phyloP scores from a whole-genome alignment of 2,329 filamentous ascomycete genomes.

The Acrocalymma vagum region DNA sequence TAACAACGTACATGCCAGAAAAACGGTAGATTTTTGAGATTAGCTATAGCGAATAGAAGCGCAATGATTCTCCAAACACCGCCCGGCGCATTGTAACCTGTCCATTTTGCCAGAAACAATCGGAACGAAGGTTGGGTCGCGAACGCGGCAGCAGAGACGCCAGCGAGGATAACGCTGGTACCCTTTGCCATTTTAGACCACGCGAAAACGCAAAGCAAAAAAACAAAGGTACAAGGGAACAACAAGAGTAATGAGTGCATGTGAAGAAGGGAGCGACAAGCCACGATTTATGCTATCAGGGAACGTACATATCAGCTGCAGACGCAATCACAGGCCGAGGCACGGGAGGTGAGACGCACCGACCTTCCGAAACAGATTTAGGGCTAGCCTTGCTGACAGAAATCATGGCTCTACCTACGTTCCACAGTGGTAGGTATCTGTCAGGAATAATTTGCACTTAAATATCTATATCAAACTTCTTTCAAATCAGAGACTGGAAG shows the following conservation, averaged over 20 bases:
- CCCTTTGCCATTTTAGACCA: conserved; percentile 8
- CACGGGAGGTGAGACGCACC: no score
- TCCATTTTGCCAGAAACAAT: conserved; percentile 26
- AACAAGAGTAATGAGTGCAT: neutral
- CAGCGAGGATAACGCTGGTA: conserved; percentile 12
- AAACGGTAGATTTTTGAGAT: conserved; percentile 78
- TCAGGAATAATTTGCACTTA: no score
- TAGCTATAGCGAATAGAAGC: conserved; percentile 54
- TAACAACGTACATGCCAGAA: conserved; percentile 74
- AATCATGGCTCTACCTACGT: no score
- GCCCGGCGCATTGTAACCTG: conserved; percentile 41
- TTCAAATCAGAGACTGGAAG: no score
- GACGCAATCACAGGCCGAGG: no score
- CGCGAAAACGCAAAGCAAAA: neutral
- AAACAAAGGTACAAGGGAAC: neutral
- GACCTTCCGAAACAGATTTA: no score
- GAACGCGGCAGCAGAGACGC: conserved; percentile 26
- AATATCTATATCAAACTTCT: no score
- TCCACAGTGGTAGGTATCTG: no score
- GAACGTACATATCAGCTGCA: no score
- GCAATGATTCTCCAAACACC: conserved; percentile 45
- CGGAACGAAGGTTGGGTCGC: conserved; percentile 30
- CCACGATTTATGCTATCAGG: no score
- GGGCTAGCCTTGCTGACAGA: no score
- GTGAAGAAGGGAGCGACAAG: no score